phyloP scores from a whole-genome alignment of 2,329 filamentous ascomycete genomes.

The Trichoderma afroharzianum region DNA sequence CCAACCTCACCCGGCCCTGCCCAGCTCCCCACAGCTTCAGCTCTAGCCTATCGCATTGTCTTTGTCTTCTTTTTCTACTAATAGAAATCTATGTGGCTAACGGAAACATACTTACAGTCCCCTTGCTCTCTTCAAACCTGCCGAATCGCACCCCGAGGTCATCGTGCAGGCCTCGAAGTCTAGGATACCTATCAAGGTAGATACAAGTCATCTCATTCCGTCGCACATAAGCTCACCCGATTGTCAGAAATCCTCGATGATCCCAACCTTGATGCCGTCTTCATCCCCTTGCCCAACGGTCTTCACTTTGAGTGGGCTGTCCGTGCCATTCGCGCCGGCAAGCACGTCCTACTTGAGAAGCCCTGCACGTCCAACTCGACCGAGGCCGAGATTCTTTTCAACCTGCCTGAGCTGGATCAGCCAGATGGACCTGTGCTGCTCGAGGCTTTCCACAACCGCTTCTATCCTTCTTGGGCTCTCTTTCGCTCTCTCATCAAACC shows the following conservation, averaged over 20 bases:
- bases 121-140: conserved; percentile 44
- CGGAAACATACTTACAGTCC: conserved; percentile 28
- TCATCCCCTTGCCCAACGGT: conserved; percentile 45
- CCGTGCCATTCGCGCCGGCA: conserved; percentile 43
- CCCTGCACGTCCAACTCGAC: conserved; percentile 8
- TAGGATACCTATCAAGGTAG: conserved; percentile 45
- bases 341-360: conserved; percentile 33
- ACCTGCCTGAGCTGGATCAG: conserved; percentile 30
- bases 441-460: conserved; percentile 51
- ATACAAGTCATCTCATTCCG: neutral
- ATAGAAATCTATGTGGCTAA: neutral
- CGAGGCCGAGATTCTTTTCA: conserved; percentile 41
- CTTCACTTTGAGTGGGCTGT: conserved; percentile 46
- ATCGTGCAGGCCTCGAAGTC: conserved; percentile 48
- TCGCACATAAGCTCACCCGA: neutral
- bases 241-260: conserved; percentile 34
- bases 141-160: conserved; percentile 51
- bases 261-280: conserved; percentile 43
- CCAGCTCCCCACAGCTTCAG: neutral
- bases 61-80: neutral
- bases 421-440: conserved; percentile 43
- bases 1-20: neutral
- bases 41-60: neutral
- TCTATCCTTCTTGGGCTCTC: conserved; percentile 45
- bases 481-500: conserved; percentile 40